Evolutionary conservation across 257 asterid species (phyloP).

Genomic region (Scutellaria galericulata): DNA sequence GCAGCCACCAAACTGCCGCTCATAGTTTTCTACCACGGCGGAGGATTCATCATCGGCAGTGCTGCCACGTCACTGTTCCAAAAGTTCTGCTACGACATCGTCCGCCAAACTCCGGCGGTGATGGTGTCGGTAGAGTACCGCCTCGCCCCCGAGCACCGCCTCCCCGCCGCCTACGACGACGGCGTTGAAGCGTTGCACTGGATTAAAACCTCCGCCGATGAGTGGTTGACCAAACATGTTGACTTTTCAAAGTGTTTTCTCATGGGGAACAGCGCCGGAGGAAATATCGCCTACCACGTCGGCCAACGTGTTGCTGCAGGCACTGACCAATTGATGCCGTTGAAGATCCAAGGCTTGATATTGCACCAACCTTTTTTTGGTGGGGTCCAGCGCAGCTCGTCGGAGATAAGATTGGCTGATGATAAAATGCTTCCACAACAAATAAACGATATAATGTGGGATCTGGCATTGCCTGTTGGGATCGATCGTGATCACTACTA

Average conservation of each 20-base stretch:
- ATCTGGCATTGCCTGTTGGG: conserved; percentile 46
- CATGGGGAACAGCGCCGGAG: conserved; percentile 67
- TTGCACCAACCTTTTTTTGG: conserved; percentile 57
- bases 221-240: conserved; percentile 46
- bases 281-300: conserved; percentile 47
- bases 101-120: conserved; percentile 38
- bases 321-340: conserved; percentile 36
- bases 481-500: conserved; percentile 55
- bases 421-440: conserved; percentile 29
- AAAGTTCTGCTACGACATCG: conserved; percentile 22
- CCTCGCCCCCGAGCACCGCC: conserved; percentile 65
- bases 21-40: conserved; percentile 53
- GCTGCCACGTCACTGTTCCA: conserved; percentile 27
- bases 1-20: conserved; percentile 37
- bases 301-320: conserved; percentile 35
- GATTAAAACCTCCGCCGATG: conserved; percentile 39
- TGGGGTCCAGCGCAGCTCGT: conserved; percentile 48
- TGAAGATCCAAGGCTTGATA: conserved; percentile 53
- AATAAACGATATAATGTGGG: conserved; percentile 49
- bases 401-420: conserved; percentile 44
- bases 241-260: conserved; percentile 53
- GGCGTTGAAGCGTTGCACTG: conserved; percentile 45
- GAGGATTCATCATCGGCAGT: conserved; percentile 50
- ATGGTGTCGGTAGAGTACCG: conserved; percentile 54
- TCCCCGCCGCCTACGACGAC: conserved; percentile 69